Conservation (phyloP, 2,329 filamentous ascomycete species). For the Pseudogymnoascus sp. region DNA sequence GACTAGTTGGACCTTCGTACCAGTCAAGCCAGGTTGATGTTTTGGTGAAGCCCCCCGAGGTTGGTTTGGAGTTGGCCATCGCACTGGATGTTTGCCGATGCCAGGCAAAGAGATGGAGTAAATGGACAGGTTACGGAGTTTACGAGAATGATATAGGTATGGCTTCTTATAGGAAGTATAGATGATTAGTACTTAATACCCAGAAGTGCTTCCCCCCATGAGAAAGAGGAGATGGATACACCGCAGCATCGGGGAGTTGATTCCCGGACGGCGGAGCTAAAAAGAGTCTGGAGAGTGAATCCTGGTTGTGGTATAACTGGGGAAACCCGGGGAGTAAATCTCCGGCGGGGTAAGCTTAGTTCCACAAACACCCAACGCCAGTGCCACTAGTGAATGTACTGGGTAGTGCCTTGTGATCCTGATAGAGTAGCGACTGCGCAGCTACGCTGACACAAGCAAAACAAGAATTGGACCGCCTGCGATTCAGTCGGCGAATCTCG, state of each 20-base stretch:
- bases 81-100: conserved; percentile 58
- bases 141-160: neutral
- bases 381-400: neutral
- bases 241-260: neutral
- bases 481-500: neutral
- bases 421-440: neutral
- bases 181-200: neutral
- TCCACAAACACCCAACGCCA: conserved; percentile 16
- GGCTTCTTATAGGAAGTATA: neutral
- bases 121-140: neutral
- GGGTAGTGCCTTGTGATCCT: neutral
- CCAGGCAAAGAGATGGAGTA: neutral
- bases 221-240: neutral
- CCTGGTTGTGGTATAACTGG: neutral
- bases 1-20: neutral
- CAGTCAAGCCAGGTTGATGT: neutral
- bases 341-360: neutral
- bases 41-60: conserved; percentile 48
- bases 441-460: neutral
- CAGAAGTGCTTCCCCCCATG: neutral
- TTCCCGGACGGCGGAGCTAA: neutral
- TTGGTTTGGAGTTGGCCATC: conserved; percentile 54
- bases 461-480: neutral
- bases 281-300: neutral
- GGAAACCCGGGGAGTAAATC: neutral